Evolutionary conservation across 345 rosid genomes (phyloP), one percentile per base, ranked within the genome.

Genomic region (Euclidium syriacum): DNA sequence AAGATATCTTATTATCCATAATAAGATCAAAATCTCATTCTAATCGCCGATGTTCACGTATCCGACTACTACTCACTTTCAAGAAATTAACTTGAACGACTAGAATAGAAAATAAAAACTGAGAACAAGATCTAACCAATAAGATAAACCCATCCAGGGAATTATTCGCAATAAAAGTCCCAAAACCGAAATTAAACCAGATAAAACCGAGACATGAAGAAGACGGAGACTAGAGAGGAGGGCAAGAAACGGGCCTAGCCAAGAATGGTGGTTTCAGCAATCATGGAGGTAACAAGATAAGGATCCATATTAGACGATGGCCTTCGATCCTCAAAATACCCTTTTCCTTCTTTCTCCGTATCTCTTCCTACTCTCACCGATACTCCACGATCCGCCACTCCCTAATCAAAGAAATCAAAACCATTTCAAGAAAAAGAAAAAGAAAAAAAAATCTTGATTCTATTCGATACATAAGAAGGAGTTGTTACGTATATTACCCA

Each of bases 241-340:
- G n/a, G 12, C 20, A 17, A 49, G 33, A 53, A 41, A 24, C n/a
- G n/a, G n/a, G 6, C 61, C 52, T 69, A 69, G 41, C 54, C 67
- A 43, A 83, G 81, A 63, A 87, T 35, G 49, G 86, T 81, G 66
- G 91, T 84, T 68, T 82, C 82, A 4, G 87, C 88, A 55, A 87
- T 77, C 85, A 81, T 75, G 25, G 91, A 83, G 15, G 86, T 85
- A 16, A 85, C 96, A 24, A 88, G 76, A 41, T 85, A 85, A 3
- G 91, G 96, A 67, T 85, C 92, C 90, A 85, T 85, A 75, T 83
- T 85, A 17, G 96, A 85, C 5, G 96, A 83, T 2, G 90, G 92
- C 75, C 96, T 80, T 67, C 92, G 60, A 80, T 88, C 92, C 33
- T 88, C 90, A 10, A 88, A 85, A 58, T 87, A 85, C 3, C 94